phyloP scores from a whole-genome alignment of 805 yeast genomes.

The Huiozyma naganishii region DNA sequence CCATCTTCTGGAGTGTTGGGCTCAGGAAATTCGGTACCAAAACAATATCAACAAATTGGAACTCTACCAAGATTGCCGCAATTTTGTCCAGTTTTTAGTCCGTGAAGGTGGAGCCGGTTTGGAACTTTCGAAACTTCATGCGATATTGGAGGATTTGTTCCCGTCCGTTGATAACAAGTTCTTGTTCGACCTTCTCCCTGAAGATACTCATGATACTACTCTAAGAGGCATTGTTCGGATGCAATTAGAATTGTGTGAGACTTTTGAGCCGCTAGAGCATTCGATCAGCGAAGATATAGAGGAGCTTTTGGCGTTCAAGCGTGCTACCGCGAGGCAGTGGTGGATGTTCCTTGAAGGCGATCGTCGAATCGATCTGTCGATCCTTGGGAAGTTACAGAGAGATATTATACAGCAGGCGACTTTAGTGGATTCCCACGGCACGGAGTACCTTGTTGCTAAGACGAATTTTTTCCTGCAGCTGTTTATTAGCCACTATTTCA shows the following conservation, averaged over 20 bases:
- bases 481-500: constrained; percentile 4
- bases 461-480: constrained; percentile 7
- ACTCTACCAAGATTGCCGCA: no score
- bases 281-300: no score
- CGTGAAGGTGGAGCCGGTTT: no score
- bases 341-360: background rate
- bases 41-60: no score
- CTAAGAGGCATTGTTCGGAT: background rate
- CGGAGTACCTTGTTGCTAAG: background rate
- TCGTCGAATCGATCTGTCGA: background rate
- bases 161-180: constrained; percentile 1
- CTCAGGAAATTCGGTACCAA: background rate
- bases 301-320: background rate
- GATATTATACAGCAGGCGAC: background rate
- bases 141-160: background rate
- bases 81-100: no score
- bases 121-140: background rate
- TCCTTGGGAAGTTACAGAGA: background rate
- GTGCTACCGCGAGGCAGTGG: constrained; percentile 1
- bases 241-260: constrained; percentile 1
- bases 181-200: constrained; percentile 1
- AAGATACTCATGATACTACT: background rate
- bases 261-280: background rate
- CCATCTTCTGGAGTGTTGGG: constrained; percentile 1
- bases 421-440: background rate